Base-by-base conservation (phyloP, 2,329 filamentous ascomycete genomes). In the Cladophialophora yegresii region DNA sequence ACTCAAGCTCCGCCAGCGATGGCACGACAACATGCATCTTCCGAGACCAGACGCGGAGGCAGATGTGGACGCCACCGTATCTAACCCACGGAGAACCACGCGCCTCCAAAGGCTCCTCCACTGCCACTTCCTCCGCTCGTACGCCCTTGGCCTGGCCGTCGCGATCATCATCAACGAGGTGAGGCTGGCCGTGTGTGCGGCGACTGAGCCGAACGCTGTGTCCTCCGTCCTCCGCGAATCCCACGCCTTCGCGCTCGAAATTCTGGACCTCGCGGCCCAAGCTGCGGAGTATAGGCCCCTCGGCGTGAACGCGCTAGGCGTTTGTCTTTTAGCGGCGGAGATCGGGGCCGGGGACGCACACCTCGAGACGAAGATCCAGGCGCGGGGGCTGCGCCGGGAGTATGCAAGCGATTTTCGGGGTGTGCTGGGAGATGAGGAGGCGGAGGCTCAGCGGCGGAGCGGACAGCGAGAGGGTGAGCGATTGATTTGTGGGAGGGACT, bases 101-200 rank as follows among this genome's bases (percentile, higher is more conserved):
- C 20, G 51, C 20, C 8, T 22, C 30, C 45, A 32, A 10, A 71
- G 32, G 54, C 56, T 64, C 32, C 28, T 68, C 9, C 70, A 73
- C 55, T 72, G 74, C 3, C 72, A 76, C 60, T 72, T 72, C 58
- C 71, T 75, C 23, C 75, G 77, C 22, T 71, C 71, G 13, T 76
- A 77, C 63, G 72, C 70, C 1, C 62, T 78, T 7, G 74, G 68
- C 1, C 63, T 78, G 1, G 68, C 71, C 6, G 70, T 77, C 13
- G 71, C 69, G 0, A 67, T 75, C 0, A 68, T 75, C 30, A 71
- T 77, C 61, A 75, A 76, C 65, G 62, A 64, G 54, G 20, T 51
- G 9, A 53, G 54, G 4, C 47, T 64, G 20, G 62, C 62, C 13
- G 6, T 64, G 53, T 49, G 49, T 30, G n/a, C 28, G 7, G n/a